phyloP scores from a whole-genome alignment of 78 protist genomes.

The Dictyostelium brefeldianum region DNA sequence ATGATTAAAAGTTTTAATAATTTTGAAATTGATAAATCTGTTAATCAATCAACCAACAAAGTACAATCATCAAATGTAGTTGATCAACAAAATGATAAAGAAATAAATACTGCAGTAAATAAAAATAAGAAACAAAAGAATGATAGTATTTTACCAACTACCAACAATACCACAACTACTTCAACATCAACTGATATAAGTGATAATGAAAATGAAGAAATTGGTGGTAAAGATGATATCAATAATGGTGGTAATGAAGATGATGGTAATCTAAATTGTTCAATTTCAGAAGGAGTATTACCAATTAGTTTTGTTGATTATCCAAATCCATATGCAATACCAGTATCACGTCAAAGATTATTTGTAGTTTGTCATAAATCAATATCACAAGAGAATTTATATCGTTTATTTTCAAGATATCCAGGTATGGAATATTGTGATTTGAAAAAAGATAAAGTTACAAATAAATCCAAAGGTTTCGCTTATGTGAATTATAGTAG shows the following conservation, averaged over 20 bases:
- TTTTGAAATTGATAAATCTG: background rate
- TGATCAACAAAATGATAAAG: background rate
- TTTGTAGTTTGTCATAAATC: constrained; percentile 78
- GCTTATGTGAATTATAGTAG: constrained; percentile 76
- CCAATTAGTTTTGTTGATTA: background rate
- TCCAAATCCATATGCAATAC: constrained; percentile 29
- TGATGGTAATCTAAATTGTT: background rate
- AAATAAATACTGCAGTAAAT: no score
- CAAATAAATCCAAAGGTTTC: constrained; percentile 79
- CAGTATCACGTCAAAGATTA: constrained; percentile 44
- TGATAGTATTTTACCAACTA: no score
- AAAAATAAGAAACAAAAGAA: no score
- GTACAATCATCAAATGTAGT: background rate
- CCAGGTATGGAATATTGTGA: constrained; percentile 88
- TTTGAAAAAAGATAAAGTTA: constrained; percentile 63
- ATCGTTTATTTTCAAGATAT: constrained; percentile 72
- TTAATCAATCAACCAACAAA: background rate
- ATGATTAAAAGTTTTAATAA: constrained; percentile 3
- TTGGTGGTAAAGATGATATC: background rate
- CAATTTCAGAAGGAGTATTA: constrained; percentile 1
- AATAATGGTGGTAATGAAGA: background rate
- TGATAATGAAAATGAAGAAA: background rate
- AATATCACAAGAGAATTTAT: constrained; percentile 52
- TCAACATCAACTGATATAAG: background rate
- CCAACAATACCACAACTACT: background rate